Evolutionary conservation across 2,329 filamentous ascomycete species (phyloP), one percentile per base, ranked within the genome.

Genomic region (Cladophialophora bantiana): DNA sequence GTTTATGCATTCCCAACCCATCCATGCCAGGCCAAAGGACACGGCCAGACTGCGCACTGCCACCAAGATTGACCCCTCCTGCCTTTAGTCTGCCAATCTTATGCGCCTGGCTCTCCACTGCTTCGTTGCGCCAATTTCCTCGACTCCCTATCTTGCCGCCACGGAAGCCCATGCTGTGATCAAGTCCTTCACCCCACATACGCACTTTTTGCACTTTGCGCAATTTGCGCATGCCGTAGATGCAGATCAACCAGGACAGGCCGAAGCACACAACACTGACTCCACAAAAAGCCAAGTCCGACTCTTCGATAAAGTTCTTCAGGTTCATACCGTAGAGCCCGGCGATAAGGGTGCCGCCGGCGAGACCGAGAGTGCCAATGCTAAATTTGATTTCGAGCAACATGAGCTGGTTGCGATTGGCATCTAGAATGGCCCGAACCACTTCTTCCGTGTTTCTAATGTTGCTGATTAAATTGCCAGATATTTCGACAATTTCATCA

Each of bases 291-390:
- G 94, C 95, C 78, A 92, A 86, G 78, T 92, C 87, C 1, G 91
- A 94, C 77, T 98, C 94, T 82, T 99, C 95, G 74, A 98, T 93
- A 79, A 97, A 98, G 80, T 98, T 98, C 77, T 97, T 96, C 71
- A 99, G 83, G 82, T 99, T 99, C 94, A 98, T 98, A 73, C 95
- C 95, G 84, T 98, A 99, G n/a, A 99, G 88, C n/a, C 94, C 94
- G 7, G 95, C 96, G 74, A 97, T 86, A 76, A 98, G 96, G 58
- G 95, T 97, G 63, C 95, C 95, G 76, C 94, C 93, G 62, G 93
- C 94, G 56, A 98, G 88, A n/a, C 94, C 93, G 4, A 99, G 87
- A 0, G 95, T 98, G 65, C 93, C 92, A 67, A 99, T 94, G 76
- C 91, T 95, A 81, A 98, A 97, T 77, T 96, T 97, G 73, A 99